phyloP scores from a whole-genome alignment of 2,329 filamentous ascomycete genomes.

The Phialemonium atrogriseum region DNA sequence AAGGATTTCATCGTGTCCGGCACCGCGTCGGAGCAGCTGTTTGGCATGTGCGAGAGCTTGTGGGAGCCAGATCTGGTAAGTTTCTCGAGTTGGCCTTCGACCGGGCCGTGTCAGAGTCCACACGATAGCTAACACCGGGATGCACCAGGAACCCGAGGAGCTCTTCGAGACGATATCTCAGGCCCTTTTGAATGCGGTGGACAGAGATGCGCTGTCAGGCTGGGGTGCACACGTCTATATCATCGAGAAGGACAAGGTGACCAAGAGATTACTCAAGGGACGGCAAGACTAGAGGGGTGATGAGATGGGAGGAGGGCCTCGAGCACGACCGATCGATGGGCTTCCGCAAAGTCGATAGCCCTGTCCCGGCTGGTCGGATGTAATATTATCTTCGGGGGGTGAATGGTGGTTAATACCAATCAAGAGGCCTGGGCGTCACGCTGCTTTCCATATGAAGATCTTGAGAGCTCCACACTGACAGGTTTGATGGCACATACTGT shows the following conservation, averaged over 20 bases:
- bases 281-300: conserved; percentile 67
- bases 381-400: too few species aligned
- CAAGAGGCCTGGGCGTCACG: too few species aligned
- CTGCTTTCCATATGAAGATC: too few species aligned
- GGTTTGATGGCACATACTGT: too few species aligned
- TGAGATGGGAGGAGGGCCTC: not conserved
- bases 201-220: conserved; percentile 91
- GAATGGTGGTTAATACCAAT: too few species aligned
- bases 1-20: conserved; percentile 99
- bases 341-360: too few species aligned
- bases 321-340: too few species aligned
- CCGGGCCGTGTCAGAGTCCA: not conserved
- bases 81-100: conserved; percentile 16
- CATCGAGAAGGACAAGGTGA: conserved; percentile 99
- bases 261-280: conserved; percentile 96
- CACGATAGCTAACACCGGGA: not conserved
- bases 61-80: conserved; percentile 96
- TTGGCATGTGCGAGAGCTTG: conserved; percentile 95
- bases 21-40: conserved; percentile 93
- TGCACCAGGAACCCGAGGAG: conserved; percentile 76
- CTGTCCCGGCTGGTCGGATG: too few species aligned
- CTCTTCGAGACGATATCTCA: conserved; percentile 98
- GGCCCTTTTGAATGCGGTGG: conserved; percentile 87
- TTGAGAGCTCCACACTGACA: too few species aligned
- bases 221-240: conserved; percentile 99